A percentile compares a stretch with the other conserved stretches of the same genome.
These are phyloP conservation scores for Lactifluus volemus DNA, from an alignment of 768 basidiomycete genomes.

Conservation along the genomic window DNA sequence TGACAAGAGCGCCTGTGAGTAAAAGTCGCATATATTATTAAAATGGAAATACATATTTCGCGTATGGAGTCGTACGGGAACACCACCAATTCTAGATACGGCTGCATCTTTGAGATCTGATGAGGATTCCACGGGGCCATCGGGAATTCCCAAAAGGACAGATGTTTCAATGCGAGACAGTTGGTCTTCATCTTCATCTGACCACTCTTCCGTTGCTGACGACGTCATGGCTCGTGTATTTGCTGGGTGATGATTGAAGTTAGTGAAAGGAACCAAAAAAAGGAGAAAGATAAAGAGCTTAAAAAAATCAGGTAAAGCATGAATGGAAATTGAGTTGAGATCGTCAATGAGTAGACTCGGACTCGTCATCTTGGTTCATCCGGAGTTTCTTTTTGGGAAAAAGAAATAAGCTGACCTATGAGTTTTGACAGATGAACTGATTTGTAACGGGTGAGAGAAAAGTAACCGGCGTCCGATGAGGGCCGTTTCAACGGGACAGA, in stretches of 20 bases:
- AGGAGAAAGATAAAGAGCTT: constrained; percentile 16
- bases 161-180: constrained; percentile 53
- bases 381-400: not conserved
- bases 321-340: constrained; percentile 69
- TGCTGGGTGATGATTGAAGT: not conserved
- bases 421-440: not conserved
- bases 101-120: constrained; percentile 64
- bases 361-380: constrained; percentile 72
- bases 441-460: not conserved
- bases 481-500: not conserved
- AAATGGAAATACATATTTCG: constrained; percentile 35
- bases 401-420: constrained; percentile 1
- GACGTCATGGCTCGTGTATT: constrained; percentile 31
- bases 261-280: constrained; percentile 13
- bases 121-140: constrained; percentile 52
- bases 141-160: constrained; percentile 73
- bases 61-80: constrained; percentile 67
- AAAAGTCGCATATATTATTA: constrained; percentile 31
- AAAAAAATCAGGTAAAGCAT: constrained; percentile 71
- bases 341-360: constrained; percentile 65
- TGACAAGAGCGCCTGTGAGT: constrained; percentile 59
- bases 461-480: not conserved
- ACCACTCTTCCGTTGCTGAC: constrained; percentile 55
- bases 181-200: constrained; percentile 69
- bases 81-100: constrained; percentile 85